These are phyloP conservation scores for Coemansia sp. DNA, from an alignment of 192 early-diverging fungal species.

Conservation along the genomic window DNA sequence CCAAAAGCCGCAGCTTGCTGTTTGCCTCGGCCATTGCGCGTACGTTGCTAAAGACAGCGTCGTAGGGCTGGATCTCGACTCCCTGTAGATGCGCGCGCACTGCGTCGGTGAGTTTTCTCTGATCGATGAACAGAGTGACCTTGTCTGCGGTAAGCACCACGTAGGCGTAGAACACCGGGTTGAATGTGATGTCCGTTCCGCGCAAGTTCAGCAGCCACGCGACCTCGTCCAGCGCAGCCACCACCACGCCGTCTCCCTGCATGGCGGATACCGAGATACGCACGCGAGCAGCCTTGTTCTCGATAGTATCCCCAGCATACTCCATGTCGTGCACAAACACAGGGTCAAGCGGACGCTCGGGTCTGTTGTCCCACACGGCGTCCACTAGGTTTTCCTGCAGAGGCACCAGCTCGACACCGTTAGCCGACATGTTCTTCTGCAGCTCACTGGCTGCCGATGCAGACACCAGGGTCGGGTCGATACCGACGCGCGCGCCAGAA, in stretches of 20 bases:
- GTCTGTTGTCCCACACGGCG: constrained; percentile 73
- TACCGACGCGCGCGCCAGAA: constrained; percentile 77
- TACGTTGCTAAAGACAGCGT: constrained; percentile 76
- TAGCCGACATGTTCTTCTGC: constrained; percentile 53
- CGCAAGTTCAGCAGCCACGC: constrained; percentile 97
- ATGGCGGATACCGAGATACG: constrained; percentile 67
- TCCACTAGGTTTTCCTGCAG: constrained; percentile 84
- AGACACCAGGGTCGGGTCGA: constrained; percentile 88
- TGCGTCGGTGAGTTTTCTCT: constrained; percentile 64
- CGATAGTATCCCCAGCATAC: constrained; percentile 64
- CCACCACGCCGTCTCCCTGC: constrained; percentile 70
- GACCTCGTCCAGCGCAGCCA: constrained; percentile 92
- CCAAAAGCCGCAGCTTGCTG: constrained; percentile 58
- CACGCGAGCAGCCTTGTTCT: constrained; percentile 72
- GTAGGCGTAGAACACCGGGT: constrained; percentile 96
- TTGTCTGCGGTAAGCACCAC: constrained; percentile 72
- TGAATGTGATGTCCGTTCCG: constrained; percentile 93
- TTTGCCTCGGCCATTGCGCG: constrained; percentile 26
- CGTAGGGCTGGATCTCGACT: constrained; percentile 72
- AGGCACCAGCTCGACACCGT: constrained; percentile 65
- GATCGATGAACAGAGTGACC: constrained; percentile 77
- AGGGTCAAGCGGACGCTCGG: constrained; percentile 66
- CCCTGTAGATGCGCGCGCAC: constrained; percentile 64
- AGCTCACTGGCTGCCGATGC: constrained; percentile 64
- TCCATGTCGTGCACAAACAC: constrained; percentile 67